Conservation (phyloP, 768 basidiomycete species). For the Suillus lakei region DNA sequence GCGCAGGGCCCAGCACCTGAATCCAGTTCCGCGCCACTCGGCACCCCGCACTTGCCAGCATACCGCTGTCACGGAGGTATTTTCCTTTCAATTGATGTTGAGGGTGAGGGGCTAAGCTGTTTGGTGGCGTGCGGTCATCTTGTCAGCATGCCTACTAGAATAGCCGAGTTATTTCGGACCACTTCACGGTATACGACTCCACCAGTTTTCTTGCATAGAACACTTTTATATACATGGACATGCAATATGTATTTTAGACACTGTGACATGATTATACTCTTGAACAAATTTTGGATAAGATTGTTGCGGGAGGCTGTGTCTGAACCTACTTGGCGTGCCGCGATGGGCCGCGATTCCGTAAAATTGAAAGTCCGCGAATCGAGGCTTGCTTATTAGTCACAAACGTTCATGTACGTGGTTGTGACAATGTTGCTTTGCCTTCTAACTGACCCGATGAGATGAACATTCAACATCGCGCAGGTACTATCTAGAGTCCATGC, state of each 20-base stretch:
- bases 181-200: neutral
- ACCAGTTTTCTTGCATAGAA: constrained; percentile 20
- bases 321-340: neutral
- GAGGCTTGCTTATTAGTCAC: no score
- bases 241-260: constrained; percentile 9
- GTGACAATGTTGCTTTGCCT: no score
- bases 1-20: constrained; percentile 24
- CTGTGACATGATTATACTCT: neutral
- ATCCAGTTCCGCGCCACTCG: constrained; percentile 9
- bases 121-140: neutral
- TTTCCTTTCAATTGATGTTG: neutral
- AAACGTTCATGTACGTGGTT: no score
- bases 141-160: neutral
- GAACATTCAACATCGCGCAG: no score
- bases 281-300: neutral
- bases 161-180: neutral
- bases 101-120: neutral
- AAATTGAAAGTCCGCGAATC: neutral
- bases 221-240: constrained; percentile 13
- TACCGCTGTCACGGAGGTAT: neutral
- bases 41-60: neutral
- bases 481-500: no score
- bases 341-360: neutral
- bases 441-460: no score
- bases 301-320: neutral